Evolutionary conservation across 225 moss, liverwort and hornwort genomes (phyloP).

Genomic region (Straminergon stramineum): DNA sequence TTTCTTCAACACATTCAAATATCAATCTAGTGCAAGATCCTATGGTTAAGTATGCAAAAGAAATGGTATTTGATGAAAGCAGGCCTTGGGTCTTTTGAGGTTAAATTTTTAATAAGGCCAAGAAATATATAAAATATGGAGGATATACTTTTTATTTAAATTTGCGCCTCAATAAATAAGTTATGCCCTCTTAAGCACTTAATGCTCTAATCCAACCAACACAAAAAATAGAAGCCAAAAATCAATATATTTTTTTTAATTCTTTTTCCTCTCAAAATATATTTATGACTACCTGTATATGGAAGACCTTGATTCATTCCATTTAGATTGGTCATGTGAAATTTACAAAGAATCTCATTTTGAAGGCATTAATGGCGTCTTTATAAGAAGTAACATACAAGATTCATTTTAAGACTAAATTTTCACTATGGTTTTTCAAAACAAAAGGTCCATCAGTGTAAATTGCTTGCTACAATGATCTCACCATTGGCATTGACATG

Average conservation of each 20-base stretch:
- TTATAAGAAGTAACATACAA: neutral
- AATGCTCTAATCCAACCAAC: accelerated
- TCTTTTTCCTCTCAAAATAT: accelerated
- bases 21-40: no score
- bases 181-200: no score
- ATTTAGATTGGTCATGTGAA: no score
- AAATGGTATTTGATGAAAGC: no score
- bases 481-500: neutral
- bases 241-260: neutral
- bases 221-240: accelerated
- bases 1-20: no score
- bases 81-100: neutral
- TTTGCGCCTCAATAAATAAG: accelerated
- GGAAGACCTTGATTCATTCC: neutral
- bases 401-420: neutral
- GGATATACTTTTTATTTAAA: neutral
- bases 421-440: neutral
- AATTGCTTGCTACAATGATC: neutral
- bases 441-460: neutral
- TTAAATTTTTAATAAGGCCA: neutral
- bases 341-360: neutral
- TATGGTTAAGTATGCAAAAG: accelerated
- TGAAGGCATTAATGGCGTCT: neutral
- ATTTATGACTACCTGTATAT: neutral
- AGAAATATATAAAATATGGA: accelerated